These are phyloP conservation scores for Phytophthora colocasiae DNA, from an alignment of 352 stramenopile species.

Conservation along the genomic window DNA sequence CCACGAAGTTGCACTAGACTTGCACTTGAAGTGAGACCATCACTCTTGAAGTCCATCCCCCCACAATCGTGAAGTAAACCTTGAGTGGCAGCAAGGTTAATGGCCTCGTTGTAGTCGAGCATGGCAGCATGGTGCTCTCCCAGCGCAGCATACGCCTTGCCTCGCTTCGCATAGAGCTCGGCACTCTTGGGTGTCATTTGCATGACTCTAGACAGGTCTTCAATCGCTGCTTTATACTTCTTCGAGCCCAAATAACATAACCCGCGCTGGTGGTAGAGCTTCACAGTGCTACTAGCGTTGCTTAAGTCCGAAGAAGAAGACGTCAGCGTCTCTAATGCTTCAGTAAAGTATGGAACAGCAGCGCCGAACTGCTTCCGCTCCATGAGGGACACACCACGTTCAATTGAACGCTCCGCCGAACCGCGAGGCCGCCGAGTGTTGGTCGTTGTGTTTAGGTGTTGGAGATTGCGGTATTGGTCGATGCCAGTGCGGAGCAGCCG, in stretches of 20 bases:
- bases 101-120: constrained; percentile 72
- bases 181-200: constrained; percentile 68
- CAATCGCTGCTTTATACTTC: constrained; percentile 68
- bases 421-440: constrained; percentile 13
- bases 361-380: constrained; percentile 65
- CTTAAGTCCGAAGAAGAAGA: constrained; percentile 11
- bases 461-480: constrained; percentile 72
- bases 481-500: constrained; percentile 63
- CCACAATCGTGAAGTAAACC: constrained; percentile 40
- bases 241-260: constrained; percentile 61
- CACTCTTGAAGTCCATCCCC: constrained; percentile 15
- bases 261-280: constrained; percentile 70
- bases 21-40: constrained; percentile 32
- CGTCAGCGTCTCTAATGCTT: constrained; percentile 45
- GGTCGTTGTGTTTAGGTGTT: constrained; percentile 31
- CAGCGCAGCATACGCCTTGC: constrained; percentile 64
- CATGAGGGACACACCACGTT: constrained; percentile 54
- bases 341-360: constrained; percentile 63
- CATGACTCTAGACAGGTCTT: constrained; percentile 80
- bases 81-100: constrained; percentile 51
- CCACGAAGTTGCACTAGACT: constrained; percentile 49
- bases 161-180: constrained; percentile 73
- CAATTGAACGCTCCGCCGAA: constrained; percentile 29
- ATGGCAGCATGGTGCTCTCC: constrained; percentile 60
- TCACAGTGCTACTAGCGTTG: constrained; percentile 40